phyloP scores from a whole-genome alignment of 139 green algal genomes.

The Chlorella sp. region DNA sequence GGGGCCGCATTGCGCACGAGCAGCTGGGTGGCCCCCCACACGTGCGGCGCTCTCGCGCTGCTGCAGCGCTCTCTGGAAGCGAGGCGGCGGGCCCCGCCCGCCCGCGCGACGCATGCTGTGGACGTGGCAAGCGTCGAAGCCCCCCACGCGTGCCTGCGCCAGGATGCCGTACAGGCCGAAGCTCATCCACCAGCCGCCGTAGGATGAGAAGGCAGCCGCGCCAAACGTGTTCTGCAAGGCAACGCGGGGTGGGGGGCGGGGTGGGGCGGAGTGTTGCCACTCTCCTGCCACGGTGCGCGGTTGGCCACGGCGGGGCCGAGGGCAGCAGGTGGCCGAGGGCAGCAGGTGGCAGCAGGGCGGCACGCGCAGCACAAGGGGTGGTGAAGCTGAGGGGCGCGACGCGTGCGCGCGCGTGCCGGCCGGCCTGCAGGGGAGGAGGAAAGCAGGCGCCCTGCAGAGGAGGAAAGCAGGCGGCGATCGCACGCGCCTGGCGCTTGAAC shows the following conservation, averaged over 20 bases:
- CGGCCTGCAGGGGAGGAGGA: too few relatives aligned
- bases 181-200: constrained; percentile 45
- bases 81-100: not conserved
- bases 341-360: too few relatives aligned
- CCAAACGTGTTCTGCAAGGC: constrained; percentile 71
- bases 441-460: too few relatives aligned
- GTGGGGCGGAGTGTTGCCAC: too few relatives aligned
- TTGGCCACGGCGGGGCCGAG: too few relatives aligned
- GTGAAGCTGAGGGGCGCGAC: too few relatives aligned
- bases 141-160: not conserved
- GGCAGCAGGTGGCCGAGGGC: too few relatives aligned
- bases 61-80: too few relatives aligned
- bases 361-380: too few relatives aligned
- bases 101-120: not conserved
- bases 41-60: not conserved
- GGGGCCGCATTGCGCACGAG: not conserved
- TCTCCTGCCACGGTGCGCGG: too few relatives aligned
- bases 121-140: not conserved
- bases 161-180: constrained; percentile 32
- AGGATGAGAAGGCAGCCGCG: constrained; percentile 64
- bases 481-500: constrained; percentile 26
- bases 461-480: too few relatives aligned
- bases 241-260: not conserved
- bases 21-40: not conserved
- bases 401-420: too few relatives aligned